Percentiles rank a stretch among this genome's conserved stretches.
These are phyloP conservation scores for Borealophlyctis nickersoniae DNA, from an alignment of 192 early-diverging fungal genomes.

Conservation along the genomic window DNA sequence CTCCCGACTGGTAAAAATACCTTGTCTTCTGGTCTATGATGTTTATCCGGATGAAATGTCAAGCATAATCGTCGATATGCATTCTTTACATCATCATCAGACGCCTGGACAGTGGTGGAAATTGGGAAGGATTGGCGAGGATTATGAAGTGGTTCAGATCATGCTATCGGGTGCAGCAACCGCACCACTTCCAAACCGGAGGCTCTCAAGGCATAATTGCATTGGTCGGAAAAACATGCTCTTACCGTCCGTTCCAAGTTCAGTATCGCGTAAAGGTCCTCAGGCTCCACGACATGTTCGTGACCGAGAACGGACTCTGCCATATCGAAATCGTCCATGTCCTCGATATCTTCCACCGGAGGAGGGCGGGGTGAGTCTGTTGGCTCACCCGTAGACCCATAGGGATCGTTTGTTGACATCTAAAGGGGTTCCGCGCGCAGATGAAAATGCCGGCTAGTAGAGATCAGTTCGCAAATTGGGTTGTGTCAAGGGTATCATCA, in stretches of 20 bases:
- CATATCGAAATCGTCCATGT: constrained; percentile 19
- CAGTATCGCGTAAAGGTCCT: constrained; percentile 38
- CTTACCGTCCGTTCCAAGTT: constrained; percentile 29
- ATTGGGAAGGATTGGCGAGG: neutral
- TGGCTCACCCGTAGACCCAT: no score
- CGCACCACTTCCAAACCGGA: no score
- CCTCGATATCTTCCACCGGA: no score
- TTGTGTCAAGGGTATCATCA: no score
- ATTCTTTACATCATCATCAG: constrained; percentile 50
- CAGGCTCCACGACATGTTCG: constrained; percentile 15
- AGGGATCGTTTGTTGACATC: no score
- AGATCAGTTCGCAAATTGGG: no score
- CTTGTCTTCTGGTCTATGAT: constrained; percentile 40
- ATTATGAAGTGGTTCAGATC: neutral
- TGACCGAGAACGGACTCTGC: constrained; percentile 13
- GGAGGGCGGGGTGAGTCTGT: no score
- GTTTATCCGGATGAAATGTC: constrained; percentile 59
- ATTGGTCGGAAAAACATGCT: no score
- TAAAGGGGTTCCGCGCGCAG: no score
- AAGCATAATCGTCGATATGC: constrained; percentile 49
- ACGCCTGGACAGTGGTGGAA: constrained; percentile 29
- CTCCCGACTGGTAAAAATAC: neutral
- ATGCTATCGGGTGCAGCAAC: no score
- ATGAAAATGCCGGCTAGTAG: no score
- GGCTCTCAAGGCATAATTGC: neutral